Percentiles rank a stretch among this genome's conserved stretches.
These are phyloP conservation scores for Athelia psychrophila DNA, from an alignment of 1,284 basidiomycete species.

Conservation along the genomic window DNA sequence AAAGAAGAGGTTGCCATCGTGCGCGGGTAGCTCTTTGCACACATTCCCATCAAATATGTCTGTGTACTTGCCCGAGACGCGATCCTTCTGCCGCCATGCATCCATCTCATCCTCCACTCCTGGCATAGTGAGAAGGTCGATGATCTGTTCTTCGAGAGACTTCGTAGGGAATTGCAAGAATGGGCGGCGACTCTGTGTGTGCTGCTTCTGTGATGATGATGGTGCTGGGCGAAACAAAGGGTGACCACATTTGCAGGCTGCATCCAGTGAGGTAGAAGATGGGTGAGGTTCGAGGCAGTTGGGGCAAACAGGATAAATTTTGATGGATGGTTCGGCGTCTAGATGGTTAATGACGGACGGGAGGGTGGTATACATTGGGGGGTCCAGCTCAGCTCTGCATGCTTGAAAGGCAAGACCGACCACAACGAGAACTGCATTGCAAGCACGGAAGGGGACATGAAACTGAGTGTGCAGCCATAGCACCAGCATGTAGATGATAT, in stretches of 20 bases:
- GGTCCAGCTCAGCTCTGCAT: too few relatives aligned
- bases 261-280: background rate
- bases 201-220: constrained; percentile 1
- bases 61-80: background rate
- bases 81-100: background rate
- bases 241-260: too few relatives aligned
- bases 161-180: constrained; percentile 10
- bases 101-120: background rate
- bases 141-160: constrained; percentile 7
- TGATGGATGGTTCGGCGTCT: background rate
- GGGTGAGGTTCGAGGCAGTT: background rate
- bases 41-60: background rate
- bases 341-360: too few relatives aligned
- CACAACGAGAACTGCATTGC: too few relatives aligned
- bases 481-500: too few relatives aligned
- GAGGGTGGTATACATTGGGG: too few relatives aligned
- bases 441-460: too few relatives aligned
- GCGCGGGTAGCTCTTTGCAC: background rate
- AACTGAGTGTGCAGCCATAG: too few relatives aligned
- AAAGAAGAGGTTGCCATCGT: background rate
- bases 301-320: background rate
- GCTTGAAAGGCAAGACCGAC: too few relatives aligned
- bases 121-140: background rate
- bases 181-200: background rate
- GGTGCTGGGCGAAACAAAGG: too few relatives aligned